Percentiles rank a stretch among this genome's conserved stretches.
Conservation (phyloP, 768 basidiomycete genomes). For the Gyrodon lividus region DNA sequence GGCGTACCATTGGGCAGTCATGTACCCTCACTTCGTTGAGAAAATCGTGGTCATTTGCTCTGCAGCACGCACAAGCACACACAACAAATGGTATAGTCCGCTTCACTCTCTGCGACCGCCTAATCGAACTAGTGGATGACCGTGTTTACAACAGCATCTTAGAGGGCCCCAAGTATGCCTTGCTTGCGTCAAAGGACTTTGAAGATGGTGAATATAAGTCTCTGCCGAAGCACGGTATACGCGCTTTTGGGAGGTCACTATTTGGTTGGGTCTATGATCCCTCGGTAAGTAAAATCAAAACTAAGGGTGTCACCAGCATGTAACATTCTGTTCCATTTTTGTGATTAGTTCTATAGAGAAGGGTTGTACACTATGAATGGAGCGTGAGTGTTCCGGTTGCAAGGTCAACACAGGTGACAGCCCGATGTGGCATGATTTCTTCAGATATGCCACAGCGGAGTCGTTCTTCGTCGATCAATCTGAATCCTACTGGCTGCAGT, state of each 20-base stretch:
- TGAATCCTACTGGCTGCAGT: constrained; percentile 41
- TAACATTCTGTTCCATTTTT: neutral
- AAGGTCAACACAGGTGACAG: neutral
- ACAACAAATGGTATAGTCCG: constrained; percentile 46
- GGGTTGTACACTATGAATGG: constrained; percentile 42
- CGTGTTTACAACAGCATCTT: constrained; percentile 39
- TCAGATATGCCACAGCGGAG: constrained; percentile 44
- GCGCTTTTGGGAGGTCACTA: constrained; percentile 53
- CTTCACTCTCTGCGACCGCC: neutral
- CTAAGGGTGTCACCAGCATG: neutral
- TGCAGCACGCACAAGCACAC: constrained; percentile 49
- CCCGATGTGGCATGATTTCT: neutral
- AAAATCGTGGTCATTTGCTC: constrained; percentile 45
- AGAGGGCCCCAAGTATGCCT: constrained; percentile 54
- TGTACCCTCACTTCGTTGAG: constrained; percentile 50
- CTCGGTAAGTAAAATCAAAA: constrained; percentile 35
- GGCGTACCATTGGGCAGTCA: constrained; percentile 52
- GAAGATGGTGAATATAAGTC: constrained; percentile 48
- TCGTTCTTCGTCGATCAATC: constrained; percentile 47
- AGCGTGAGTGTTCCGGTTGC: constrained; percentile 25
- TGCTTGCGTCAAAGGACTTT: constrained; percentile 53
- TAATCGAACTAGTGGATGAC: neutral
- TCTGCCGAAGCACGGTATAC: constrained; percentile 44
- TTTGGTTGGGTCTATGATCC: constrained; percentile 58
- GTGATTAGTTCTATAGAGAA: constrained; percentile 48